A percentile compares a stretch with the other conserved stretches of the same genome.
phyloP scores from a whole-genome alignment of 2,329 filamentous ascomycete genomes.

The Colletotrichum lini region DNA sequence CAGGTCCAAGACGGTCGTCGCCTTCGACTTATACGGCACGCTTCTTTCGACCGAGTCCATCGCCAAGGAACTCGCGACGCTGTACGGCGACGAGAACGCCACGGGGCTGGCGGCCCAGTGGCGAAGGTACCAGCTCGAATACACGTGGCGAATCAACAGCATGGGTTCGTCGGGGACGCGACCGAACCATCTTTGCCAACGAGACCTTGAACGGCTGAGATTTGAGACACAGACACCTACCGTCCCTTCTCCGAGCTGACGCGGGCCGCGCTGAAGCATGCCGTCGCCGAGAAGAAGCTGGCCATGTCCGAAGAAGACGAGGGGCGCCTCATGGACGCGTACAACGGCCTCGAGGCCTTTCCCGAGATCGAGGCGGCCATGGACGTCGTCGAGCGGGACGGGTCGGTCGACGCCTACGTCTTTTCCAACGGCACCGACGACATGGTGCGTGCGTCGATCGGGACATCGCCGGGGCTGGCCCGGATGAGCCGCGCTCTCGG shows the following conservation, averaged over 20 bases:
- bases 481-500: conserved; percentile 62
- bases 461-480: conserved; percentile 68
- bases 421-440: conserved; percentile 79
- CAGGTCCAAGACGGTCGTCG: conserved; percentile 64
- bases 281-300: conserved; percentile 70
- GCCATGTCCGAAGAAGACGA: conserved; percentile 60
- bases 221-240: conserved; percentile 65
- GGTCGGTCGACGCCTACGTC: conserved; percentile 67
- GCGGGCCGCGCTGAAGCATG: conserved; percentile 72
- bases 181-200: not conserved
- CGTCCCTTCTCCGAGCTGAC: conserved; percentile 76
- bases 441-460: conserved; percentile 75
- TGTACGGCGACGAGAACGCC: conserved; percentile 72
- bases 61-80: conserved; percentile 67
- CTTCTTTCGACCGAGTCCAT: conserved; percentile 81
- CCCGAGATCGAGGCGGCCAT: conserved; percentile 73
- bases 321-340: conserved; percentile 71
- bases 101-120: conserved; percentile 71
- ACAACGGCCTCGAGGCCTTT: conserved; percentile 75
- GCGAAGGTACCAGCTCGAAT: conserved; percentile 81
- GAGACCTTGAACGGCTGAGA: not conserved
- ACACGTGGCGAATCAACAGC: conserved; percentile 82
- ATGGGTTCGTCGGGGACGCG: conserved; percentile 70
- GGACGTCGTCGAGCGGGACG: conserved; percentile 57
- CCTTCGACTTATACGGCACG: conserved; percentile 84